Conservation (phyloP, 2,329 filamentous ascomycete genomes). For the Alternaria brassicicola region DNA sequence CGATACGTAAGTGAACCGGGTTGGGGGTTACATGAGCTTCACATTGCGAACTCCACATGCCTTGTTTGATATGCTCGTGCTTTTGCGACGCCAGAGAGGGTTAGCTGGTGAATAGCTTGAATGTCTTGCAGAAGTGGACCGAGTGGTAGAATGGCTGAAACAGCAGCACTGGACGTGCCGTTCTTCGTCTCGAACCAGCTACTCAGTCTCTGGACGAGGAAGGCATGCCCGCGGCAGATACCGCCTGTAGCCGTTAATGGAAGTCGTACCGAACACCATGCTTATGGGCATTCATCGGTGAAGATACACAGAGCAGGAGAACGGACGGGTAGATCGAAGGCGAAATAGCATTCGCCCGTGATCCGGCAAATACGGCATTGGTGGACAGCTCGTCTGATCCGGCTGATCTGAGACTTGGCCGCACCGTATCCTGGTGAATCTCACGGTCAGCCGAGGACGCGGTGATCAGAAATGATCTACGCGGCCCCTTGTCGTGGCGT, state of each 20-base stretch:
- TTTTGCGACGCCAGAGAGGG: constrained; percentile 19
- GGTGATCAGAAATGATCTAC: constrained; percentile 44
- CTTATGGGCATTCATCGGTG: constrained; percentile 30
- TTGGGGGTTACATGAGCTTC: constrained; percentile 20
- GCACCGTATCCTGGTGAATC: constrained; percentile 24
- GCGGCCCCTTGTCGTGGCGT: constrained; percentile 40
- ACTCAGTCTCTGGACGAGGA: background rate
- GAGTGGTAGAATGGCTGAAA: constrained; percentile 22
- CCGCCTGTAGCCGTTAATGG: constrained; percentile 12
- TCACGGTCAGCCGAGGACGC: constrained; percentile 38
- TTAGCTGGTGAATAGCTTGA: constrained; percentile 15
- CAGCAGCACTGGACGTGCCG: constrained; percentile 17
- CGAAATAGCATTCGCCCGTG: constrained; percentile 15
- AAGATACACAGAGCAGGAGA: constrained; percentile 14
- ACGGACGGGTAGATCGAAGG: constrained; percentile 15
- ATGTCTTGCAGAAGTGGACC: constrained; percentile 27
- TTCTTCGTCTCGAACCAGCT: constrained; percentile 9
- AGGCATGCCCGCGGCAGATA: constrained; percentile 4
- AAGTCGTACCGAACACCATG: constrained; percentile 26
- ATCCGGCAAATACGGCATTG: constrained; percentile 19
- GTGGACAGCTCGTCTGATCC: constrained; percentile 23
- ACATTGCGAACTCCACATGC: constrained; percentile 29
- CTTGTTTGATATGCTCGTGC: constrained; percentile 22
- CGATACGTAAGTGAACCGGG: constrained; percentile 21
- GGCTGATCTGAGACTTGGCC: constrained; percentile 48